phyloP scores from a whole-genome alignment of 352 stramenopile species.

The Blastocystis sp. region DNA sequence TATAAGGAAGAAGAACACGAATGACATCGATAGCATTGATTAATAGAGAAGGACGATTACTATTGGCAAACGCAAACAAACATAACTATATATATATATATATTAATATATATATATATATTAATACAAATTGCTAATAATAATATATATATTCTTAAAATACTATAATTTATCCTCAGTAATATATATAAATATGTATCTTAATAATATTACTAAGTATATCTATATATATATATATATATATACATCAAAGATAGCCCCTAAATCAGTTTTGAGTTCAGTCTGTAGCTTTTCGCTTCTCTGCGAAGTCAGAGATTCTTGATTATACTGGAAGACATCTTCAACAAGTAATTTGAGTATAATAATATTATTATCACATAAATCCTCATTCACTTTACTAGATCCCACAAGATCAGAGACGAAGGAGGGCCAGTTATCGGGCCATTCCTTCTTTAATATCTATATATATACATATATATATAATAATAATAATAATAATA shows the following conservation, averaged over 20 bases:
- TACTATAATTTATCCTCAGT: no score
- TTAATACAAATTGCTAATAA: no score
- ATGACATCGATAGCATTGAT: conserved; percentile 22
- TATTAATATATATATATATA: no score
- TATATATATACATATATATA: no score
- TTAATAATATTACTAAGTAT: conserved; percentile 34
- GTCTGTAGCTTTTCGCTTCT: conserved; percentile 93
- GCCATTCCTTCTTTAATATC: conserved; percentile 99
- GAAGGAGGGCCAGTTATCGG: conserved; percentile 96
- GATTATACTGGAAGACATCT: conserved; percentile 96
- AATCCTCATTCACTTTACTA: conserved; percentile 73
- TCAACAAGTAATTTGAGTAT: conserved; percentile 95
- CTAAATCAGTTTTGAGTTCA: conserved; percentile 86
- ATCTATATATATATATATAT: conserved; percentile 25
- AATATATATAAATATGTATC: conserved; percentile 17
- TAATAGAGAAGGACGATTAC: conserved; percentile 17
- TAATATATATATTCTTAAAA: no score
- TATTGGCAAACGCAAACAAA: conserved; percentile 28
- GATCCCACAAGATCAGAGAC: conserved; percentile 80
- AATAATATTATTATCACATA: conserved; percentile 99
- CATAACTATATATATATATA: conserved; percentile 6
- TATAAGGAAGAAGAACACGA: conserved; percentile 26
- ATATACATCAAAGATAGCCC: conserved; percentile 70
- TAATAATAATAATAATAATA: no score
- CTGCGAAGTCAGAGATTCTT: conserved; percentile 75